A percentile compares a stretch with the other conserved stretches of the same genome.
These are phyloP conservation scores for Heteromeles arbutifolia DNA, from an alignment of 306 rosid species.

Conservation along the genomic window DNA sequence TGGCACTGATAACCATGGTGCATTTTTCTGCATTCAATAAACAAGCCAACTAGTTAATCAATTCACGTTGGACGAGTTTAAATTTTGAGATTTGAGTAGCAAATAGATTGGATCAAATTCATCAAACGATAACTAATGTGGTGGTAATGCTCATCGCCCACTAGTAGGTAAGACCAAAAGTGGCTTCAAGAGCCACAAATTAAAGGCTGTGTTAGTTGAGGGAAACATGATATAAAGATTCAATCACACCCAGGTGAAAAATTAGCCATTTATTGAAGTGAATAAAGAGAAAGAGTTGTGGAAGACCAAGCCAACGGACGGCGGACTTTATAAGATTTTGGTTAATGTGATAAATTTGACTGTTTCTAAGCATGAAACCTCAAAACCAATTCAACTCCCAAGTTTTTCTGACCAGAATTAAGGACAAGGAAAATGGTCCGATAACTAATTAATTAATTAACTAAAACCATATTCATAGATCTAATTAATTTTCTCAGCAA, in stretches of 20 bases:
- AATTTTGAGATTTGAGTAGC: not conserved
- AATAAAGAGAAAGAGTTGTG: not conserved
- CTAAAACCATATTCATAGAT: not conserved
- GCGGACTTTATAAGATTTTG: not conserved
- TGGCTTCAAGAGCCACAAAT: not conserved
- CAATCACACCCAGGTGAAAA: not conserved
- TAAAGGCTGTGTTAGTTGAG: not conserved
- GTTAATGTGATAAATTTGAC: slow-evolving; percentile 1
- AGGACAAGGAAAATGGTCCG: not conserved
- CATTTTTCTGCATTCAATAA: slow-evolving; percentile 45
- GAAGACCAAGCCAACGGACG: not conserved
- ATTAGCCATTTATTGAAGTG: not conserved
- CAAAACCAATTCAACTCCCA: not conserved
- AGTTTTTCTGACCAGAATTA: not conserved
- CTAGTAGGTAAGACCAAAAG: not conserved
- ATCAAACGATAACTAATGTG: not conserved
- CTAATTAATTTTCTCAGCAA: not conserved
- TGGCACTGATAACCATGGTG: slow-evolving; percentile 86
- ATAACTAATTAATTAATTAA: not conserved
- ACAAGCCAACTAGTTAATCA: not conserved
- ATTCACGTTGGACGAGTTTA: not conserved
- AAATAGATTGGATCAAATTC: not conserved
- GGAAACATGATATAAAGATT: not conserved
- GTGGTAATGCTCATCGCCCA: not conserved
- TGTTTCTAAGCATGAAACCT: slow-evolving; percentile 2